Base-by-base conservation (phyloP, 129 eudicot species). In the Flaveria bidentis region DNA sequence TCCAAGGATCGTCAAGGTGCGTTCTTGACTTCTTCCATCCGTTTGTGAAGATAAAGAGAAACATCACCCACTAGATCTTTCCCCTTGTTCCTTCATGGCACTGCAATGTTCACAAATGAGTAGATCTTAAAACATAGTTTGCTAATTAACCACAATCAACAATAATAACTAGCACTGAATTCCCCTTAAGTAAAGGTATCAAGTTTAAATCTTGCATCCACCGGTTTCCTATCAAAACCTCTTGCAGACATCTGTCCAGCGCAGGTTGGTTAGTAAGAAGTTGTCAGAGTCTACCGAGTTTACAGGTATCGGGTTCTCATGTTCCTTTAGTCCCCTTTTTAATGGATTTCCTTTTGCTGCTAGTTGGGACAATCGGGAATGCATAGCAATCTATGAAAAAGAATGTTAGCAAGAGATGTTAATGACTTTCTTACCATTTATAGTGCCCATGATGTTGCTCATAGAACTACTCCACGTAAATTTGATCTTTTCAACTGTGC, bases 11-110 rank as follows among this genome's bases (percentile, higher is more conserved):
- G 56, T 33, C 65, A 76, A 88, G 99, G 99, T 91, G 84, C 97
- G 97, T 91, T 95, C 99, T 95, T 95, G 99, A 95, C 99, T 91
- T 89, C 82, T 74, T 87, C 85, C 82, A 79, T 69, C 73, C 18
- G 49, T 75, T 78, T 30, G 72, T 26, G 65, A 80, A 63, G 73
- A 78, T 66, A 52, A 65, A 18, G 57, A 78, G 63, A 78, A 69
- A 73, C 85, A 74, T 69, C 39, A 57, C 80, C 78, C 70, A 65
- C 76, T 57, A 78, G 45, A 70, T 72, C 57, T 75, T 78, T 66
- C 71, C 52, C 74, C 69, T 61, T 81, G 51, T 52, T 63, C 71
- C 50, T 50, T 65, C 2, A 28, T n/a, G 13, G 65, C 52, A 64
- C 88, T 82, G 84, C 84, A 78, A 69, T 23, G 79, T 52, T 71